Conservation (phyloP, 1,284 basidiomycete genomes). For the Cerioporus squamosus region DNA sequence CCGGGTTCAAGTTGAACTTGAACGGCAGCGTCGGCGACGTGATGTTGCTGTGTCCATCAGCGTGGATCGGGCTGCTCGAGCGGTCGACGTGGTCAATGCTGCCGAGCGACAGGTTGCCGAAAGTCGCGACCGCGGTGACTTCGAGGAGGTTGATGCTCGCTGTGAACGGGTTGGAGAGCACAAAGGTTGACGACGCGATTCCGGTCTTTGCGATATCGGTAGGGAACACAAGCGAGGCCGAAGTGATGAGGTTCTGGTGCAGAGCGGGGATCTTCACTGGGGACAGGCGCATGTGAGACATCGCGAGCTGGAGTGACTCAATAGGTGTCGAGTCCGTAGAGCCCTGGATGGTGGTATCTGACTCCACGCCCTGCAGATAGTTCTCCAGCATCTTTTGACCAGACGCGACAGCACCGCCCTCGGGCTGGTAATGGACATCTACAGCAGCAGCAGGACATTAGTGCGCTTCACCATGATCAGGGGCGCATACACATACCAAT, state of each 20-base stretch:
- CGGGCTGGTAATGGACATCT: constrained; percentile 71
- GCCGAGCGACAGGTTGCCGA: constrained; percentile 57
- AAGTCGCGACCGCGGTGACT: constrained; percentile 62
- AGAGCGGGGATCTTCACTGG: constrained; percentile 73
- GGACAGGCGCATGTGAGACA: constrained; percentile 64
- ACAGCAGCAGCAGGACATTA: constrained; percentile 14
- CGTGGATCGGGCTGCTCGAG: constrained; percentile 59
- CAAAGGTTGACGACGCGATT: constrained; percentile 58
- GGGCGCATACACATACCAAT: constrained; percentile 44
- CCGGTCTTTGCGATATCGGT: constrained; percentile 61
- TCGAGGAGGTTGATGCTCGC: constrained; percentile 71
- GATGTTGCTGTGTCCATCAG: constrained; percentile 62
- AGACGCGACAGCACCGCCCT: constrained; percentile 56
- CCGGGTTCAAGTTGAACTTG: constrained; percentile 67
- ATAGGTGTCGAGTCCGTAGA: constrained; percentile 64
- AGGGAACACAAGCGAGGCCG: constrained; percentile 60
- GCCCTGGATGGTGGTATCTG: constrained; percentile 63
- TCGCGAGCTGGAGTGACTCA: constrained; percentile 65
- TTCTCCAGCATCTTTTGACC: constrained; percentile 70
- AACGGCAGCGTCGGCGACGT: constrained; percentile 66
- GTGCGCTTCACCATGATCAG: not conserved
- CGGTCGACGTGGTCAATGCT: constrained; percentile 50
- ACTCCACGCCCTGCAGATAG: constrained; percentile 70
- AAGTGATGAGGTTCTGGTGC: constrained; percentile 65
- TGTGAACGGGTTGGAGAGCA: constrained; percentile 75